Conservation (phyloP, 2,329 filamentous ascomycete species). For the Parascedosporium putredinis region DNA sequence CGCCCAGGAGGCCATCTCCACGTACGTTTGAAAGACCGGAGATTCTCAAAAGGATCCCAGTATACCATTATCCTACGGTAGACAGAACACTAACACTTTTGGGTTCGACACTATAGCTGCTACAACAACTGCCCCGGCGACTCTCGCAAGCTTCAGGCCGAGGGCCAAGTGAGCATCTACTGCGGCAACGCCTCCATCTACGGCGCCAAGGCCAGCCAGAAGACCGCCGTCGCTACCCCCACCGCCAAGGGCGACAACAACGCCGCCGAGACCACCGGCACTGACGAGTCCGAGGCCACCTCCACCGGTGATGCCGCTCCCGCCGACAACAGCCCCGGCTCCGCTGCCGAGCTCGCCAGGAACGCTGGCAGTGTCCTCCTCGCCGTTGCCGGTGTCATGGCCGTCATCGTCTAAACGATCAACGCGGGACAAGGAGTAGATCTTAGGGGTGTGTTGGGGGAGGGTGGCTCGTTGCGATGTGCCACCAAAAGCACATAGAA, state of each 20-base stretch:
- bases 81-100: too few species aligned
- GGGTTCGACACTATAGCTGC: too few species aligned
- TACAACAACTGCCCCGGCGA: slow-evolving; percentile 48
- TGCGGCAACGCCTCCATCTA: slow-evolving; percentile 36
- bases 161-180: slow-evolving; percentile 29
- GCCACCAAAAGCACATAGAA: background rate
- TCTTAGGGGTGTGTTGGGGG: background rate
- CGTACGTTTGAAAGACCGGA: too few species aligned
- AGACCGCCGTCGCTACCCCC: slow-evolving; percentile 15
- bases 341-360: slow-evolving; percentile 19
- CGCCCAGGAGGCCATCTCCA: slow-evolving; percentile 32
- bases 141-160: slow-evolving; percentile 21
- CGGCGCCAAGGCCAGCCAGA: slow-evolving; percentile 22
- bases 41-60: too few species aligned
- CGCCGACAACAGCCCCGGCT: slow-evolving; percentile 12
- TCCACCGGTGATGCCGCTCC: slow-evolving; percentile 13
- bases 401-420: slow-evolving; percentile 23
- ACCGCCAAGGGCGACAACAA: slow-evolving; percentile 13
- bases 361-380: slow-evolving; percentile 24
- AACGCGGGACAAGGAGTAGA: background rate
- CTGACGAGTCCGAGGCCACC: slow-evolving; percentile 13
- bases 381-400: slow-evolving; percentile 27
- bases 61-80: too few species aligned
- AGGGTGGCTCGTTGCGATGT: background rate
- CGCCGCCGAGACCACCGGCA: too few species aligned